phyloP scores from a whole-genome alignment of 2,329 filamentous ascomycete species.

The Aquanectria penicillioides region DNA sequence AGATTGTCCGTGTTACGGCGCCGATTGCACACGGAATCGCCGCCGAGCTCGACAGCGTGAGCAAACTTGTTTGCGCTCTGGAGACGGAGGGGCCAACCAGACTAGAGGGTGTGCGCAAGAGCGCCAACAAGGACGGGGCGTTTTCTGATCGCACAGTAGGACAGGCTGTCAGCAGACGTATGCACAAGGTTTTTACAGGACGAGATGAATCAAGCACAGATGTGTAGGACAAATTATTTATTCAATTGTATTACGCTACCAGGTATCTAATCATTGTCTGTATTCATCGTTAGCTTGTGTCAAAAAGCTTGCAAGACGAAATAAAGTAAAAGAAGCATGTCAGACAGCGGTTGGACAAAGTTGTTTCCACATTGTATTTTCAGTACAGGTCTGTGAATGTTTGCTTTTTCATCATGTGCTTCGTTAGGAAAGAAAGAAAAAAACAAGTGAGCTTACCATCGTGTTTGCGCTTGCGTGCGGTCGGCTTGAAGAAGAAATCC shows the following conservation, averaged over 20 bases:
- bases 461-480: constrained; percentile 40
- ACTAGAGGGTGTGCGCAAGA: constrained; percentile 70
- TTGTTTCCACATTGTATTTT: constrained; percentile 74
- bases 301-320: constrained; percentile 36
- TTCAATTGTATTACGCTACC: constrained; percentile 21
- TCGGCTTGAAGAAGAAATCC: constrained; percentile 76
- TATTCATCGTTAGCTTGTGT: constrained; percentile 37
- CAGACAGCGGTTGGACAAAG: constrained; percentile 89
- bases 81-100: constrained; percentile 66
- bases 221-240: constrained; percentile 48
- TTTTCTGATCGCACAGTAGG: constrained; percentile 66
- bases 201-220: constrained; percentile 65
- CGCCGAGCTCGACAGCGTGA: constrained; percentile 67
- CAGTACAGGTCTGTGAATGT: constrained; percentile 87
- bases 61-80: constrained; percentile 67
- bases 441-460: constrained; percentile 52
- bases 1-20: constrained; percentile 76
- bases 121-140: constrained; percentile 66
- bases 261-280: background rate
- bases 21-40: constrained; percentile 77
- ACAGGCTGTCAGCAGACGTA: constrained; percentile 65
- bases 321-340: constrained; percentile 47
- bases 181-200: constrained; percentile 70
- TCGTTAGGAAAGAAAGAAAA: constrained; percentile 31
- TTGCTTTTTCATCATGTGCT: constrained; percentile 73